Conservation (phyloP, 2,329 filamentous ascomycete genomes). For the Colletotrichum tropicicola region DNA sequence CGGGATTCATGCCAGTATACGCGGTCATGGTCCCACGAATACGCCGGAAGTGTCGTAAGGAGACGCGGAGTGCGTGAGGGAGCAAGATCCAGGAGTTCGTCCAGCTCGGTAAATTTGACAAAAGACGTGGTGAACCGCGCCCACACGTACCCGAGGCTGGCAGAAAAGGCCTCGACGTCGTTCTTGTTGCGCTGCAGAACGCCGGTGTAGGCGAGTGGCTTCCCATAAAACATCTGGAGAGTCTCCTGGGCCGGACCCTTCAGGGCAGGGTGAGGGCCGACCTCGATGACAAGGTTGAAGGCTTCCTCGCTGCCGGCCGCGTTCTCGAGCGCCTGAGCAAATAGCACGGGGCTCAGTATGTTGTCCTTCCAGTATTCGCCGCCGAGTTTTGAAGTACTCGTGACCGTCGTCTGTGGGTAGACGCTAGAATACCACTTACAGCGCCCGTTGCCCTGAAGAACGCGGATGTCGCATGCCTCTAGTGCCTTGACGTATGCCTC, state of each 20-base stretch:
- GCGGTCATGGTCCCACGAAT: not conserved
- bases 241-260: constrained; percentile 47
- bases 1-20: not conserved
- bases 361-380: constrained; percentile 39
- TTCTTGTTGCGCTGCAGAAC: not conserved
- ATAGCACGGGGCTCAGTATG: constrained; percentile 39
- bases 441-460: not conserved
- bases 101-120: too few relatives aligned
- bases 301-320: not conserved
- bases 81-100: too few relatives aligned
- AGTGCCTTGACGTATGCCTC: not conserved
- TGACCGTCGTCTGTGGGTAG: not conserved
- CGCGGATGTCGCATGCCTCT: not conserved
- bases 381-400: not conserved
- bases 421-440: not conserved
- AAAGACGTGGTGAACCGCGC: not conserved
- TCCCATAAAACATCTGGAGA: too few relatives aligned
- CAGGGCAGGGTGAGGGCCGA: constrained; percentile 49
- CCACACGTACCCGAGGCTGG: not conserved
- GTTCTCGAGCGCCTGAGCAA: constrained; percentile 32
- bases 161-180: not conserved
- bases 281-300: constrained; percentile 36
- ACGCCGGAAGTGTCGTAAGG: not conserved
- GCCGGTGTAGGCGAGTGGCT: not conserved
- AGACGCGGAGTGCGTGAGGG: too few relatives aligned